Conservation (phyloP, 129 eudicot species). For the Lactuca sativa region DNA sequence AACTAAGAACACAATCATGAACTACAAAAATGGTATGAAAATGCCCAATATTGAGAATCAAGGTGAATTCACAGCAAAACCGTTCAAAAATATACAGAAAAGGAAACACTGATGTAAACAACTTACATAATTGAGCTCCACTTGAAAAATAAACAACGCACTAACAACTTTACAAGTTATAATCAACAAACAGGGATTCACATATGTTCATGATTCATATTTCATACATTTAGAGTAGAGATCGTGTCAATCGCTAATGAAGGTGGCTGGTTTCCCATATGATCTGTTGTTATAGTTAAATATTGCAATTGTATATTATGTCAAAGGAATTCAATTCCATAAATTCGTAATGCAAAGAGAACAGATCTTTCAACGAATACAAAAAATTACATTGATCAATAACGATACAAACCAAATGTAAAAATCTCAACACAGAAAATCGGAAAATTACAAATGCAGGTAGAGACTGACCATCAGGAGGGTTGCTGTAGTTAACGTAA, state of each 20-base stretch:
- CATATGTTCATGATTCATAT: no score
- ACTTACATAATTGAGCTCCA: no score
- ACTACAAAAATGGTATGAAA: not conserved
- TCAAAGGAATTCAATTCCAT: not conserved
- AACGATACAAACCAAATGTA: not conserved
- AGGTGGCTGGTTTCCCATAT: not conserved
- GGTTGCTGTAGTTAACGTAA: constrained; percentile 67
- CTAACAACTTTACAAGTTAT: no score
- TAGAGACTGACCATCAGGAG: constrained; percentile 58
- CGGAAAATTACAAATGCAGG: not conserved
- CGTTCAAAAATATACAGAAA: no score
- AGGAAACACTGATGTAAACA: no score
- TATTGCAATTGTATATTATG: not conserved
- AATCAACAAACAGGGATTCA: no score
- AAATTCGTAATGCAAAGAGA: not conserved
- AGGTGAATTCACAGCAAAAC: not conserved
- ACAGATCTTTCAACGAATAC: not conserved
- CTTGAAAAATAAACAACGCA: no score
- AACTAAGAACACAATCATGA: not conserved
- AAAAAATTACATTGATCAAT: not conserved
- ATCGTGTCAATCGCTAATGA: not conserved
- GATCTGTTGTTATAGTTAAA: not conserved
- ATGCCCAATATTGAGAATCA: not conserved
- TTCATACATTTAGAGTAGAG: no score
- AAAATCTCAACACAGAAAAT: not conserved